Evolutionary conservation across 345 rosid species (phyloP).

Genomic region (Populus alba): DNA sequence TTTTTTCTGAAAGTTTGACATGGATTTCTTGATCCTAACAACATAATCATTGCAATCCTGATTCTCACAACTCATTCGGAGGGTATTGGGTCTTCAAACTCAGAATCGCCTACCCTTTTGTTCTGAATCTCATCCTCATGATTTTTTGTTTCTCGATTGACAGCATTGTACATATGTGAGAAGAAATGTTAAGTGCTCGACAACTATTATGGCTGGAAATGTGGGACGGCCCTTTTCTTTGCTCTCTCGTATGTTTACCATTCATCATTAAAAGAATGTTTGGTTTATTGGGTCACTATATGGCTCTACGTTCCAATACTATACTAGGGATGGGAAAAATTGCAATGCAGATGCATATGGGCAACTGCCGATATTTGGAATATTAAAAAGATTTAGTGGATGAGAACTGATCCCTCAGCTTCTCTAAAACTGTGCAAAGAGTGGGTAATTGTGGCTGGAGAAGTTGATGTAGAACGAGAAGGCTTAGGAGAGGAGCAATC

Average conservation of each 20-base stretch:
- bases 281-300: not conserved
- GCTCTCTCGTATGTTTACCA: not conserved
- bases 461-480: conserved; percentile 93
- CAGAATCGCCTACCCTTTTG: no score
- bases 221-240: not conserved
- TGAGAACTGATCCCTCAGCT: not conserved
- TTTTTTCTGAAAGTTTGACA: not conserved
- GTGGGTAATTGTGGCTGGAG: conserved; percentile 55
- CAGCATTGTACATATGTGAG: not conserved
- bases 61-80: not conserved
- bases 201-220: not conserved
- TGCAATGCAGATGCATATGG: not conserved
- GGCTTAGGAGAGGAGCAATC: conserved; percentile 65
- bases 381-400: not conserved
- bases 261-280: not conserved
- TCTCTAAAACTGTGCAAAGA: not conserved
- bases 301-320: not conserved
- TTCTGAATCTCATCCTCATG: not conserved
- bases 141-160: not conserved
- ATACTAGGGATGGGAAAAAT: not conserved
- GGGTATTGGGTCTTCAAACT: not conserved
- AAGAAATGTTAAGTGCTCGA: not conserved
- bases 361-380: not conserved
- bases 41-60: not conserved
- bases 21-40: not conserved